Evolutionary conservation across 192 early-diverging fungal genomes (phyloP).

Genomic region (Umbelopsis sp.): DNA sequence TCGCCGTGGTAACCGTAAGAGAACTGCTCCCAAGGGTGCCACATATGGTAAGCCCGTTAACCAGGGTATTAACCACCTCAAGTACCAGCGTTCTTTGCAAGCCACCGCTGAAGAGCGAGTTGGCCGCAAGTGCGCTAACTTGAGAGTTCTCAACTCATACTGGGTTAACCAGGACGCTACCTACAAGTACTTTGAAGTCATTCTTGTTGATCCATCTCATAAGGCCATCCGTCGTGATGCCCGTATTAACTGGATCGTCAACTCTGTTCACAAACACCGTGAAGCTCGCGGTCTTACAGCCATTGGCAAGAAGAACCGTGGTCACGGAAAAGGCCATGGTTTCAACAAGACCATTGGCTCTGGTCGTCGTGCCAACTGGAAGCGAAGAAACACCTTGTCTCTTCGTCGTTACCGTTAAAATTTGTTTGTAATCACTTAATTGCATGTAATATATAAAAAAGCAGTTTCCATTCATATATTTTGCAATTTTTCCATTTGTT

Average conservation of each 20-base stretch:
- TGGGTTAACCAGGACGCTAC: slow-evolving; percentile 99
- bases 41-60: slow-evolving; percentile 97
- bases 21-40: slow-evolving; percentile 95
- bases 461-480: neutral
- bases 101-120: slow-evolving; percentile 97
- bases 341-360: slow-evolving; percentile 98
- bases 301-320: slow-evolving; percentile 96
- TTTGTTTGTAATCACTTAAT: slow-evolving; percentile 15
- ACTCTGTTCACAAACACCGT: slow-evolving; percentile 97
- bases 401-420: slow-evolving; percentile 93
- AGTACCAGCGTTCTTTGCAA: slow-evolving; percentile 94
- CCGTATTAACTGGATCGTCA: slow-evolving; percentile 99
- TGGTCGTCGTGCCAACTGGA: slow-evolving; percentile 92
- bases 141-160: slow-evolving; percentile 99
- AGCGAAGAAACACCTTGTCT: slow-evolving; percentile 93
- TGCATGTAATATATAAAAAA: slow-evolving; percentile 15
- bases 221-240: slow-evolving; percentile 98
- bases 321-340: slow-evolving; percentile 94
- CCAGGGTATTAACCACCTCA: slow-evolving; percentile 98
- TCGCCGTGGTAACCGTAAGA: slow-evolving; percentile 97
- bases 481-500: neutral
- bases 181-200: slow-evolving; percentile 99
- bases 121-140: slow-evolving; percentile 93
- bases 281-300: slow-evolving; percentile 97
- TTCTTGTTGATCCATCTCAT: slow-evolving; percentile 96